These are phyloP conservation scores for Chenopodium formosanum DNA, from an alignment of 148 eudicot genomes.

Conservation along the genomic window DNA sequence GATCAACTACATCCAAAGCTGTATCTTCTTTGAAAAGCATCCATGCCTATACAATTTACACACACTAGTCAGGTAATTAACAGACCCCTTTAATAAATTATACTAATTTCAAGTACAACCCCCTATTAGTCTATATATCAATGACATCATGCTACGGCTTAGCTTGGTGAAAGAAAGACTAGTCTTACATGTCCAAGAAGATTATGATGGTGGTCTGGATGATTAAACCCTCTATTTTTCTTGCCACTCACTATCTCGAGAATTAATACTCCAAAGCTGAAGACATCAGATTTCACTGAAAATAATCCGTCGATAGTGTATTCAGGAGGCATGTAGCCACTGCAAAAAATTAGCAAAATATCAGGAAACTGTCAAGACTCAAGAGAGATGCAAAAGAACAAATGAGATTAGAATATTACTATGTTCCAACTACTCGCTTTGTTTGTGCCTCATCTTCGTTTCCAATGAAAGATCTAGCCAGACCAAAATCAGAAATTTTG, in stretches of 20 bases:
- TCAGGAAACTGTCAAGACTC: neutral
- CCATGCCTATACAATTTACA: constrained; percentile 21
- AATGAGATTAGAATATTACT: neutral
- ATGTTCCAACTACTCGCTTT: constrained; percentile 28
- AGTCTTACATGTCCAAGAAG: constrained; percentile 32
- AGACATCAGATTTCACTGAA: constrained; percentile 31
- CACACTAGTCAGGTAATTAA: neutral
- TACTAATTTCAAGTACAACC: neutral
- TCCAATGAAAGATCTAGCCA: constrained; percentile 32
- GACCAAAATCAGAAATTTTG: constrained; percentile 35
- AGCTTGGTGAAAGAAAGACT: neutral
- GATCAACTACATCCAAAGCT: constrained; percentile 20
- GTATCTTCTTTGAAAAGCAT: constrained; percentile 9
- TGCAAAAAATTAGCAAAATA: constrained; percentile 3
- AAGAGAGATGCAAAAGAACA: neutral
- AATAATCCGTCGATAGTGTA: constrained; percentile 27
- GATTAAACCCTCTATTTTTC: constrained; percentile 29
- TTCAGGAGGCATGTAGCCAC: constrained; percentile 30
- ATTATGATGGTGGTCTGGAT: constrained; percentile 21
- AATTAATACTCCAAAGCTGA: constrained; percentile 30
- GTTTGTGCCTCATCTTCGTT: constrained; percentile 23
- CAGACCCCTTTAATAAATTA: neutral
- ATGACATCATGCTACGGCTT: too few relatives aligned
- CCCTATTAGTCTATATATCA: too few relatives aligned
- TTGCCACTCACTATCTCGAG: constrained; percentile 28